These are phyloP conservation scores for Naganishia vaughanmartiniae DNA, from an alignment of 768 basidiomycete species.

Conservation along the genomic window DNA sequence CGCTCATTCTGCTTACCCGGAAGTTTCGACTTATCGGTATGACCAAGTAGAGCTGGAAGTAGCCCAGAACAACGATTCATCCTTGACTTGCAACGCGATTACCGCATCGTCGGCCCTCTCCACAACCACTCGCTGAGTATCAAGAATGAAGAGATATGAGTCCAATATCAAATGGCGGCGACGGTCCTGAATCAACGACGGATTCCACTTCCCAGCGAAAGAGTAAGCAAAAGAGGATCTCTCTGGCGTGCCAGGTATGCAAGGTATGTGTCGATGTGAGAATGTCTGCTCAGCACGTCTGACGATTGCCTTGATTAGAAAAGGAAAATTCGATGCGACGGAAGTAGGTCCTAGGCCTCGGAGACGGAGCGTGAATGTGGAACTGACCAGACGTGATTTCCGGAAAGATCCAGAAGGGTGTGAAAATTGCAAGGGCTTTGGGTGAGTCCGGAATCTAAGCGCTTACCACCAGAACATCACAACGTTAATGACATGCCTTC, in stretches of 20 bases:
- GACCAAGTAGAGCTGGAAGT: too few relatives aligned
- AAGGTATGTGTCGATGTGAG: neutral
- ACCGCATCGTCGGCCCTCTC: neutral
- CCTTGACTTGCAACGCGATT: neutral
- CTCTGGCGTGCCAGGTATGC: slow-evolving; percentile 19
- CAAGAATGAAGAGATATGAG: slow-evolving; percentile 17
- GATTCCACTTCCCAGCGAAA: neutral
- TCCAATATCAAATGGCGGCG: neutral
- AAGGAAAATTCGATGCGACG: slow-evolving; percentile 20
- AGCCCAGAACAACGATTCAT: neutral
- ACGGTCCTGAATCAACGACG: slow-evolving; percentile 5
- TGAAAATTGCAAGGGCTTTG: neutral
- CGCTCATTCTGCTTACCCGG: too few relatives aligned
- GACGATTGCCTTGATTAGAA: neutral
- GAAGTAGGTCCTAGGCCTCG: slow-evolving; percentile 13
- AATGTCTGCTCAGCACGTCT: neutral
- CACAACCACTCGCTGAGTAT: neutral
- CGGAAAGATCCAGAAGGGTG: slow-evolving; percentile 9
- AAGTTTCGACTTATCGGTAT: too few relatives aligned
- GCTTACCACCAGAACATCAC: neutral
- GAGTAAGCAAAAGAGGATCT: slow-evolving; percentile 13
- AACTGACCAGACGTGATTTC: neutral
- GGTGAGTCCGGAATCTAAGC: neutral
- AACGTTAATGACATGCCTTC: neutral
- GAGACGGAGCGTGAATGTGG: neutral